Evolutionary conservation across 495 filamentous ascomycete genomes (phyloP), one percentile per base, ranked within the genome.

Genomic region (Lindgomyces ingoldianus): DNA sequence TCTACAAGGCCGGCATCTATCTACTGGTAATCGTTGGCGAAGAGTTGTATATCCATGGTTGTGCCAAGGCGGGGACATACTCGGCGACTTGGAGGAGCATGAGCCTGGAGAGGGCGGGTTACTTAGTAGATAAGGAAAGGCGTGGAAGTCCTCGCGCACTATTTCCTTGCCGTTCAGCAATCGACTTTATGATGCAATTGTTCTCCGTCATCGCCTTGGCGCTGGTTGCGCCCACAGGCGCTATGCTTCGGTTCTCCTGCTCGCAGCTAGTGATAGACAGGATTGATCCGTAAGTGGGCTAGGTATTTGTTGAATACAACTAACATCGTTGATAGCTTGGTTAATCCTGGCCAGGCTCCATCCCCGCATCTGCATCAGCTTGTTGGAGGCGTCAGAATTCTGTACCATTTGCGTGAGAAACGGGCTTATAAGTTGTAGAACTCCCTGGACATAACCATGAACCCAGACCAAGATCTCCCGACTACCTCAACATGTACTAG

Each of bases 191-290:
- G 10, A 61, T 61, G 57, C 46, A 50, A 21, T 61, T 27, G 48
- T 45, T 41, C 14, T 63, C 36, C 12, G 10, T 56, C 25, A 22
- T 42, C 47, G 22, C 51, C 11, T 26, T 63, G 14, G 60, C 60
- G n/a, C 50, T 63, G 36, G 52, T 33, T 16, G 60, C 60, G 60
- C 52, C 49, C 24, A 29, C 50, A 45, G 33, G 44, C 22, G 60
- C 50, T 33, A 63, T 63, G 60, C 39, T 63, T 9, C 60, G 60
- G 18, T 63, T 63, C 51, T 63, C 60, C 0, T 63, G 60, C 51
- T 63, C 60, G 25, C 52, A 56, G 36, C 52, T 56, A 14, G 52
- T 56, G 19, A 36, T 63, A 4, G 60, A 63, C 42, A n/a, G 60
- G n/a, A 63, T 63, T 33, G 60, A 63, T 24, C 60, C 60, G 39